These are phyloP conservation scores for Platismatia glauca DNA, from an alignment of 495 filamentous ascomycete genomes.

Conservation along the genomic window DNA sequence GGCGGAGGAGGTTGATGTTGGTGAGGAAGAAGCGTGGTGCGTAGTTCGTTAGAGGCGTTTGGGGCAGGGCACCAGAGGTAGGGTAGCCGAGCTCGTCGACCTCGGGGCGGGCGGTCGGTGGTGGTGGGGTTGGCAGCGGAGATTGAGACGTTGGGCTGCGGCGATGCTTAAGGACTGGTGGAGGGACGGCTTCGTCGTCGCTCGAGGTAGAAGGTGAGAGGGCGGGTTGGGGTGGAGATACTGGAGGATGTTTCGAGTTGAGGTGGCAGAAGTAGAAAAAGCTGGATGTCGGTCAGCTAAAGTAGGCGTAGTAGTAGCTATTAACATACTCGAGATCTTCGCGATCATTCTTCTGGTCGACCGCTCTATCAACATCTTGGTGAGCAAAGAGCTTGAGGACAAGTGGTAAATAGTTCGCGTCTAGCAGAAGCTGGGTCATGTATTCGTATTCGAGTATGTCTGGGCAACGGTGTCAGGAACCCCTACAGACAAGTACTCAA, in stretches of 20 bases:
- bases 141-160: constrained; percentile 27
- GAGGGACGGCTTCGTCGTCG: constrained; percentile 72
- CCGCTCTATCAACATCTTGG: constrained; percentile 79
- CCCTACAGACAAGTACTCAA: no score
- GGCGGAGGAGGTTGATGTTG: constrained; percentile 82
- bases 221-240: constrained; percentile 25
- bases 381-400: constrained; percentile 87
- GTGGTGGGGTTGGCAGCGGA: constrained; percentile 26
- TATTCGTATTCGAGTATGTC: constrained; percentile 96
- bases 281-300: constrained; percentile 33
- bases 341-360: constrained; percentile 77
- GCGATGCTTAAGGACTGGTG: constrained; percentile 60
- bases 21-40: constrained; percentile 92
- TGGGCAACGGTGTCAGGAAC: constrained; percentile 36
- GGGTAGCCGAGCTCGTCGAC: constrained; percentile 86
- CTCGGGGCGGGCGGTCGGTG: constrained; percentile 52
- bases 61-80: constrained; percentile 44
- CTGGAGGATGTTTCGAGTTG: constrained; percentile 37
- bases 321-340: constrained; percentile 69
- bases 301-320: background rate
- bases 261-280: constrained; percentile 84
- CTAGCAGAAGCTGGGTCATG: constrained; percentile 81
- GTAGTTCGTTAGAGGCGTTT: constrained; percentile 78
- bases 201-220: constrained; percentile 27
- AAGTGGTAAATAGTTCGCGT: constrained; percentile 87